Evolutionary conservation across 1,139 yeast species (phyloP), one percentile per base, ranked within the genome.

Genomic region (Pichia sp.): DNA sequence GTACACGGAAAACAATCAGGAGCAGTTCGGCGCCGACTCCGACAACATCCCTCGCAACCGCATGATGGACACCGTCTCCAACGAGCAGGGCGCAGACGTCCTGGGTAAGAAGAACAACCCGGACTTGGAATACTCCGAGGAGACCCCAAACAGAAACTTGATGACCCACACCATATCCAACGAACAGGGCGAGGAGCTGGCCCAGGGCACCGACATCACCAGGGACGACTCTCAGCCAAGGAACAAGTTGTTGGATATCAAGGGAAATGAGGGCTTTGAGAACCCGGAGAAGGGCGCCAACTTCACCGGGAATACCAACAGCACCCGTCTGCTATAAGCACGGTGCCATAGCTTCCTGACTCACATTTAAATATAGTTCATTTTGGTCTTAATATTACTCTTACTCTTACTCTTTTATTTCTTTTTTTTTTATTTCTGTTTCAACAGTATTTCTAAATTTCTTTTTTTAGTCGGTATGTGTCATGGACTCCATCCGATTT

Each of bases 21-120:
- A 58, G 27, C 54, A 58, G 27, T 49, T 57, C 20, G 55, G 53
- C 31, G 38, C 51, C 3, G 54, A 52, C 16, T 44, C 51, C 4
- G 48, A 53, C 16, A 53, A 55, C 30, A 42, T 46, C 16, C 60
- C 61, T 33, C 50, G 61, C 14, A 58, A 56, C 29, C 48, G 56
- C 14, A 49, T 57, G 54, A 51, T 58, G 58, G 60, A 58, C 31
- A 56, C 59, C 1, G 29, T 58, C 8, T 56, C 59, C 8, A 58
- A 58, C 33, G 51, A 48, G 45, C 55, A 58, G 48, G 55, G 58
- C n/a, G 56, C 54, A 7, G 12, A 41, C 2, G 34, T 46, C 52
- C 54, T 36, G 36, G 49, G 34, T 20, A 45, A 33, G 12, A 46
- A 31, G 40, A 27, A 29, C 43, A 38, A 48, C 41, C 48, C 44